These are phyloP conservation scores for Tulasnella calospora DNA, from an alignment of 768 basidiomycete species.

Conservation along the genomic window DNA sequence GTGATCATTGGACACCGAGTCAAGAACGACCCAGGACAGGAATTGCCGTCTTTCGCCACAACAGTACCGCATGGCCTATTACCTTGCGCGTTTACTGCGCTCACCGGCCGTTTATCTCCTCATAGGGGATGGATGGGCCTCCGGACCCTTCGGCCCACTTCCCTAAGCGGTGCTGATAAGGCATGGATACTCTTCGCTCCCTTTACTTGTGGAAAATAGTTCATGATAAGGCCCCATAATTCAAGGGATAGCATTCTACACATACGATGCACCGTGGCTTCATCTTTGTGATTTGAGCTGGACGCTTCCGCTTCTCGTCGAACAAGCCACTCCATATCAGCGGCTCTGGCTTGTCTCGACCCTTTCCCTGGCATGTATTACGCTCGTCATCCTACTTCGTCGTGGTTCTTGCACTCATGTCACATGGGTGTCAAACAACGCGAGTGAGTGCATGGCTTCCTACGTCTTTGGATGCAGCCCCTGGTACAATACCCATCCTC, in stretches of 20 bases:
- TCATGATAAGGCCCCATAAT: slow-evolving; percentile 13
- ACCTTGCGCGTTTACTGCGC: slow-evolving; percentile 7
- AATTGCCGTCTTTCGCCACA: slow-evolving; percentile 7
- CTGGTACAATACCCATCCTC: slow-evolving; percentile 4
- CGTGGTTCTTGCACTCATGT: not conserved
- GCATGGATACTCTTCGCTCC: not conserved
- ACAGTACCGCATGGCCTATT: not conserved
- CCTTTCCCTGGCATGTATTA: slow-evolving; percentile 2
- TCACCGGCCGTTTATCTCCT: not conserved
- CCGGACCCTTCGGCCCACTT: slow-evolving; percentile 17
- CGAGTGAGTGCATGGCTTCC: slow-evolving; percentile 12
- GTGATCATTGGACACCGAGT: slow-evolving; percentile 7
- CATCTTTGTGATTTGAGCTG: slow-evolving; percentile 9
- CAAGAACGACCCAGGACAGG: not conserved
- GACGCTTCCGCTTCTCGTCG: slow-evolving; percentile 7
- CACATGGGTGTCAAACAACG: slow-evolving; percentile 13
- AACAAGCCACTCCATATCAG: slow-evolving; percentile 15
- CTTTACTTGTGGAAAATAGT: slow-evolving; percentile 1
- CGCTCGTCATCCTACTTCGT: slow-evolving; percentile 5
- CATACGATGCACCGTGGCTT: slow-evolving; percentile 2
- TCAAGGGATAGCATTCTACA: slow-evolving; percentile 1
- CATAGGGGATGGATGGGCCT: not conserved
- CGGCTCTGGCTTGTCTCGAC: slow-evolving; percentile 10
- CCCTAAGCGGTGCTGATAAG: slow-evolving; percentile 7
- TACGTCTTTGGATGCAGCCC: slow-evolving; percentile 4